phyloP scores from a whole-genome alignment of 2,329 filamentous ascomycete genomes.

The Elsinoe necatrix region DNA sequence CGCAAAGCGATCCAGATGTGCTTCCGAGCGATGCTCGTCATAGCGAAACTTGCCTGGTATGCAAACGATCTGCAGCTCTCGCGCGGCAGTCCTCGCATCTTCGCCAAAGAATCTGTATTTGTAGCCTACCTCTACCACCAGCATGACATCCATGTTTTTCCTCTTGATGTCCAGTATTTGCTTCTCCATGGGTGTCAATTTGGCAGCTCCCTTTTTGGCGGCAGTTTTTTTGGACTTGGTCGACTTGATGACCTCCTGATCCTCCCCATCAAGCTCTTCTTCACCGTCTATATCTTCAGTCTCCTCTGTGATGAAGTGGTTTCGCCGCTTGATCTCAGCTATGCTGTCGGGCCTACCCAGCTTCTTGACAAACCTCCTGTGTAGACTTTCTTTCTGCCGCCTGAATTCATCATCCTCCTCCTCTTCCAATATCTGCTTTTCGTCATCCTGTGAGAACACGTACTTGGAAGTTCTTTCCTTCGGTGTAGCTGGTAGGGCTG shows the following conservation, averaged over 20 bases:
- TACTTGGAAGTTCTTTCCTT: slow-evolving; percentile 50
- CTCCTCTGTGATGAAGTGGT: slow-evolving; percentile 48
- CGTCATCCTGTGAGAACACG: slow-evolving; percentile 39
- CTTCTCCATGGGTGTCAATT: slow-evolving; percentile 88
- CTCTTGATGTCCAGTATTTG: slow-evolving; percentile 92
- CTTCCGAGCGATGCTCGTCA: slow-evolving; percentile 88
- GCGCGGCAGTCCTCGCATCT: slow-evolving; percentile 80
- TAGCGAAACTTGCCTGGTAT: slow-evolving; percentile 93
- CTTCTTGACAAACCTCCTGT: slow-evolving; percentile 81
- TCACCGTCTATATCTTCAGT: slow-evolving; percentile 43
- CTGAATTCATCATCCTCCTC: slow-evolving; percentile 45
- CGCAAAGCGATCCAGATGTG: slow-evolving; percentile 83
- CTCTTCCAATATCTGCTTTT: slow-evolving; percentile 28
- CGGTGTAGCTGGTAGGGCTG: slow-evolving; percentile 16
- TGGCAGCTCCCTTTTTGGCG: slow-evolving; percentile 65
- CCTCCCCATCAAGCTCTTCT: slow-evolving; percentile 50
- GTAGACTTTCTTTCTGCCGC: slow-evolving; percentile 61
- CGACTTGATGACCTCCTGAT: slow-evolving; percentile 40
- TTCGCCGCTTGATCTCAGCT: slow-evolving; percentile 54
- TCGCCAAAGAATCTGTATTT: slow-evolving; percentile 97
- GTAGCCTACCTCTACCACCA: slow-evolving; percentile 94
- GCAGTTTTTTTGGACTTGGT: slow-evolving; percentile 41
- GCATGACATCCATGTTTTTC: slow-evolving; percentile 77
- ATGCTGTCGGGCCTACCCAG: slow-evolving; percentile 80
- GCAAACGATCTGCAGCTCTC: slow-evolving; percentile 88